phyloP scores from a whole-genome alignment of 78 protist species.

The Capsaspora owczarzaki region DNA sequence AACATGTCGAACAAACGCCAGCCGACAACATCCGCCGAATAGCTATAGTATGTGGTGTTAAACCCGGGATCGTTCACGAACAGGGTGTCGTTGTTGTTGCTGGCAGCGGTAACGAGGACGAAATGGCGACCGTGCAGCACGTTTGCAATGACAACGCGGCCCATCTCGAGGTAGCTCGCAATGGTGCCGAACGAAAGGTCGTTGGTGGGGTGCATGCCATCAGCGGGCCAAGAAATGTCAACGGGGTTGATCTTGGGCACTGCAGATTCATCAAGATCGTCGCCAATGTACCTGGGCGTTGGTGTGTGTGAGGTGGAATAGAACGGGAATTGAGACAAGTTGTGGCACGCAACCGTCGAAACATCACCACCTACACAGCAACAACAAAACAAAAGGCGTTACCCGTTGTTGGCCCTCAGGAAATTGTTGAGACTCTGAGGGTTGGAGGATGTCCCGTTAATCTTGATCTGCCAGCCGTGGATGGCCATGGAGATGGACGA shows the following conservation, averaged over 20 bases:
- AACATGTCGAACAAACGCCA: background rate
- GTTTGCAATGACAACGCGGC: background rate
- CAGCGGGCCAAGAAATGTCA: background rate
- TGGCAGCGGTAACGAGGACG: background rate
- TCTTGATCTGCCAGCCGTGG: background rate
- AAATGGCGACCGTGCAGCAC: background rate
- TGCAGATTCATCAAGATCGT: background rate
- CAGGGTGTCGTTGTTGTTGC: background rate
- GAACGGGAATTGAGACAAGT: too few species aligned
- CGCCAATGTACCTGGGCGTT: too few species aligned
- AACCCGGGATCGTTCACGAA: conserved; percentile 6
- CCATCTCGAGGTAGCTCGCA: background rate
- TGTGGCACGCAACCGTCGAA: too few species aligned
- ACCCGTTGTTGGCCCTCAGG: conserved; percentile 5
- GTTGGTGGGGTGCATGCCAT: conserved; percentile 4
- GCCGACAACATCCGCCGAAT: background rate
- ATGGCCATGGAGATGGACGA: conserved; percentile 15
- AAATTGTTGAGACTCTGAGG: conserved; percentile 11
- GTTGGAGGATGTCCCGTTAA: background rate
- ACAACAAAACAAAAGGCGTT: too few species aligned
- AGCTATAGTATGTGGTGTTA: background rate
- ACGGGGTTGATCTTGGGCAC: background rate
- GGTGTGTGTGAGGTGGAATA: too few species aligned
- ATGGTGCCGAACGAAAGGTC: background rate
- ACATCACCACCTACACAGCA: too few species aligned